Evolutionary conservation across 2,329 filamentous ascomycete species (phyloP), one percentile per base, ranked within the genome.

Genomic region (Ramularia collo-cygni): DNA sequence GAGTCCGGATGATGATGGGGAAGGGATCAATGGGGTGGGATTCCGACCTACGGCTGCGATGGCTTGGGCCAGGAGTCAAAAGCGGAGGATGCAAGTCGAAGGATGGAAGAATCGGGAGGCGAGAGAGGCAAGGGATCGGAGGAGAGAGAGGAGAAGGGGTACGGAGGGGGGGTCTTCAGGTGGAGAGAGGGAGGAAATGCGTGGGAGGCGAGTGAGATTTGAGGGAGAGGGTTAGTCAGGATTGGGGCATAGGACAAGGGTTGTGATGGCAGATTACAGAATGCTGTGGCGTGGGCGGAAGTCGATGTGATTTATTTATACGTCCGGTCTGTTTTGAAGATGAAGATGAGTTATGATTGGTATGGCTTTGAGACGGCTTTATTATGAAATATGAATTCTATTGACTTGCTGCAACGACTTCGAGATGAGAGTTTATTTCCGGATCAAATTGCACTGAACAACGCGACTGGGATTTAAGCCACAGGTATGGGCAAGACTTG

Each of bases 21-120:
- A 75, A 39, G 77, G 77, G 4, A 71, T 81, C 47, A 80, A 81
- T 51, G 77, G 77, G 2, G 69, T 81, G 40, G 77, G 77, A 0
- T 81, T 80, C 58, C 70, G 69, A 43, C 77, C 77, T 3, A 80
- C 76, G 2, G 68, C 76, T 12, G 72, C 75, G 28, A 70, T 77
- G 19, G 76, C 75, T 1, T 73, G 74, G 61, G 70, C 70, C 12
- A 63, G 77, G 34, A 68, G 69, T 29, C 72, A 76, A 56, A 71
- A 67, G 52, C 66, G 77, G 41, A 69, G 71, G 55, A 72, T 73
- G 57, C 77, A 81, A 55, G 61, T 81, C 28, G 63, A 66, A 19
- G 75, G 79, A 37, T 81, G 76, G 74, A 74, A 71, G 51, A 67
- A 64, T 28, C 64, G 77, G 28, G 76, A 81, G 55, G 72, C 74